phyloP scores from a whole-genome alignment of 2,329 filamentous ascomycete species.

The Alternaria rosae region DNA sequence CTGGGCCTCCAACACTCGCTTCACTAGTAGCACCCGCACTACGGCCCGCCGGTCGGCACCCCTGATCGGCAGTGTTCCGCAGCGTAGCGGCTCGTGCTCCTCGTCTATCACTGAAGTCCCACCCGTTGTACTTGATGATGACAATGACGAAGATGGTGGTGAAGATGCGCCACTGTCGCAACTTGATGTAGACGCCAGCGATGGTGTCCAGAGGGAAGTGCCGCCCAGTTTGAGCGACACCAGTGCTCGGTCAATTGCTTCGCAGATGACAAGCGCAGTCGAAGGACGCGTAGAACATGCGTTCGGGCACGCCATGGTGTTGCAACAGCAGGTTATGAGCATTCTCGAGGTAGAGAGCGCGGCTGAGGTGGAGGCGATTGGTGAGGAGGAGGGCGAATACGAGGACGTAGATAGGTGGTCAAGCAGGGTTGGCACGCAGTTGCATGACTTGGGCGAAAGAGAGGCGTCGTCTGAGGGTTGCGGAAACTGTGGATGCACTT shows the following conservation, averaged over 20 bases:
- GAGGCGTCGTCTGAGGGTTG: not conserved
- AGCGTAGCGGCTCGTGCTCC: conserved; percentile 10
- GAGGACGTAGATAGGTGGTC: conserved; percentile 4
- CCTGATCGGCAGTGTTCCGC: conserved; percentile 7
- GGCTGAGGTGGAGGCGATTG: not conserved
- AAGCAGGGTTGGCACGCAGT: conserved; percentile 1
- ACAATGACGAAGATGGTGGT: not conserved
- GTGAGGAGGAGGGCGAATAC: not conserved
- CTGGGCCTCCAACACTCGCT: conserved; percentile 9
- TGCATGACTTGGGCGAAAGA: not conserved
- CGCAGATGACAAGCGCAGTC: conserved; percentile 7
- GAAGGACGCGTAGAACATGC: conserved; percentile 7
- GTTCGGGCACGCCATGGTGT: conserved; percentile 2
- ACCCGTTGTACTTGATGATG: not conserved
- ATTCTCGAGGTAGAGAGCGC: conserved; percentile 4
- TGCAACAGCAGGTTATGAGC: conserved; percentile 5
- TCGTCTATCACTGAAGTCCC: not conserved
- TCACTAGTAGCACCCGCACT: conserved; percentile 6
- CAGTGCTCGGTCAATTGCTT: conserved; percentile 8
- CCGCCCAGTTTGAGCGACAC: conserved; percentile 5
- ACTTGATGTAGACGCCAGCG: not conserved
- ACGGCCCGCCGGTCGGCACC: conserved; percentile 10
- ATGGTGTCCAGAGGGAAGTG: conserved; percentile 1
- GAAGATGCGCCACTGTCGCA: conserved; percentile 2
- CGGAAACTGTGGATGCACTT: not conserved